phyloP scores from a whole-genome alignment of 768 basidiomycete genomes.

The Sporobolomyces roseus region DNA sequence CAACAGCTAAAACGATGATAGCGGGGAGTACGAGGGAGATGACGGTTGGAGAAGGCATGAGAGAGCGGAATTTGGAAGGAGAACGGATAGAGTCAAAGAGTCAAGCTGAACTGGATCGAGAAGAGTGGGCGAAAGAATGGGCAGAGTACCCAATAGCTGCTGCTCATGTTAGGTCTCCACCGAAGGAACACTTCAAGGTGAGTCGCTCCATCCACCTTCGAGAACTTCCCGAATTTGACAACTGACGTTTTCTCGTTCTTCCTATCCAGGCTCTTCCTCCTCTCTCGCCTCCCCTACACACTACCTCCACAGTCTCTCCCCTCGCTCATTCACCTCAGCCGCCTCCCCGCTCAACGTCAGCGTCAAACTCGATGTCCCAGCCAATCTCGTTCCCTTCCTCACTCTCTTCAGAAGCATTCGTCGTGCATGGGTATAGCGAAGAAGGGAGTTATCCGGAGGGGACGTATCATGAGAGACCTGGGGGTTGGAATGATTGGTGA shows the following conservation, averaged over 20 bases:
- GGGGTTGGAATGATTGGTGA: neutral
- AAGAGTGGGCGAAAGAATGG: conserved; percentile 6
- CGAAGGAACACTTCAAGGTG: neutral
- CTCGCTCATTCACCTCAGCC: neutral
- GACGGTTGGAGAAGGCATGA: too few species aligned
- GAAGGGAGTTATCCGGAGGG: conserved; percentile 3
- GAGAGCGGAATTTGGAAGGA: neutral
- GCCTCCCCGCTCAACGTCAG: too few species aligned
- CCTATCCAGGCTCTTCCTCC: neutral
- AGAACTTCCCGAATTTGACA: too few species aligned
- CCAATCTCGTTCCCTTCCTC: conserved; percentile 6
- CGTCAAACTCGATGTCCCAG: too few species aligned
- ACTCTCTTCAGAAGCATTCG: conserved; percentile 6
- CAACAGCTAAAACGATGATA: too few species aligned
- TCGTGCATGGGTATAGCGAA: neutral
- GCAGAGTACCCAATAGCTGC: conserved; percentile 6
- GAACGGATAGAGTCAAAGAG: neutral
- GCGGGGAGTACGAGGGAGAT: too few species aligned
- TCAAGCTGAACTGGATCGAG: neutral
- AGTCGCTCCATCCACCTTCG: neutral
- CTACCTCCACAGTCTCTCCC: neutral
- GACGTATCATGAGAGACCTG: conserved; percentile 1
- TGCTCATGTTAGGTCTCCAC: conserved; percentile 4
- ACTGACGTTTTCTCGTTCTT: neutral
- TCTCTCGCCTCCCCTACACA: neutral